Base-by-base conservation (phyloP, 2,329 filamentous ascomycete genomes). In the Epichloe bromicola region DNA sequence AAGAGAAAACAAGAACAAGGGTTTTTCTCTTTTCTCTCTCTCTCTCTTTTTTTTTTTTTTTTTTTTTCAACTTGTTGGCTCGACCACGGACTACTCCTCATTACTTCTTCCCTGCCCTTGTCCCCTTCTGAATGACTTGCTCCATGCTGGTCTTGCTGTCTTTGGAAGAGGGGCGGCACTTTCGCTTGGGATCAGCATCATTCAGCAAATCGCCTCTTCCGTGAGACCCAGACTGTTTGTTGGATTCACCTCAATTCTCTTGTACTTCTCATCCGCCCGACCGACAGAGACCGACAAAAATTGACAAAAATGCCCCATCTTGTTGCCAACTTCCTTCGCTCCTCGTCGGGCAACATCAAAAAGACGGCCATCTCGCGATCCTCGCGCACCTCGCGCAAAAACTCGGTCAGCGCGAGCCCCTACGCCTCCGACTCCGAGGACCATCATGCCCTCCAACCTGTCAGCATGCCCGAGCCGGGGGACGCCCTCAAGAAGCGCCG, bases 271-370 rank as follows among this genome's bases (percentile, higher is more conserved):
- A 6, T 7, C 23, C 23, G 7, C 6, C 23, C 23, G 23, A 26
- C 23, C 23, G 23, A 26, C 6, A 26, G 2, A 26, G 7, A 26
- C 23, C 6, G 23, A 26, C 20, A 23, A 23, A 5, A 6, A 23
- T 1, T 2, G 23, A 26, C 8, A 4, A 45, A 39, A 12, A 81
- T 80, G 78, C 76, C 77, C 61, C 75, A 79, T 67, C 69, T 73
- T 54, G 77, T 81, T 56, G 68, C 73, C 61, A 75, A 71, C 61
- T 79, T 81, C 65, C 70, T 80, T 58, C 74, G 75, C 57, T 72
- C 70, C 55, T 75, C 76, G n/a, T 74, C 75, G 56, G 75, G 77
- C 61, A 72, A 69, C 63, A 74, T 76, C 57, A 75, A 77, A 56
- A 73, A 65, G 52, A 57, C 59, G 17, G 56, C 64, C 53, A 53